These are phyloP conservation scores for Antarctomyces pellizariae DNA, from an alignment of 495 filamentous ascomycete genomes.

Conservation along the genomic window DNA sequence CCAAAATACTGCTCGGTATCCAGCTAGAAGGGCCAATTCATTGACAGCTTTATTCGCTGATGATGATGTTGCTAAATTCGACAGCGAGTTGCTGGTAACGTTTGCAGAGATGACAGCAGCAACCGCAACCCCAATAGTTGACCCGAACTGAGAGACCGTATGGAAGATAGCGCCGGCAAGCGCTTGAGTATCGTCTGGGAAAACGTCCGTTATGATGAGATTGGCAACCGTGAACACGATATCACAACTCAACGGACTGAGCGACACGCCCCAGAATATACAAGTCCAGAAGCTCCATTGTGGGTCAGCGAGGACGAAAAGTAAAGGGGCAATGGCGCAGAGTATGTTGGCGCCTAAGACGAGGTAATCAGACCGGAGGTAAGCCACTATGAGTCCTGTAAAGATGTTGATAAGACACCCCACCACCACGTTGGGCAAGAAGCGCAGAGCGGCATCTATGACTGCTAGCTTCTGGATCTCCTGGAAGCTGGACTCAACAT, in stretches of 20 bases:
- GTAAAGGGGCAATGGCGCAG: conserved; percentile 25
- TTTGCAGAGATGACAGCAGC: conserved; percentile 29
- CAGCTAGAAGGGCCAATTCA: conserved; percentile 27
- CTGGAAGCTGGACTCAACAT: too few relatives aligned
- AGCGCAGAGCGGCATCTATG: conserved; percentile 24
- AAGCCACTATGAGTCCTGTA: conserved; percentile 29
- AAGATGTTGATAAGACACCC: conserved; percentile 29
- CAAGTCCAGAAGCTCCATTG: conserved; percentile 30
- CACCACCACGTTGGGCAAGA: conserved; percentile 30
- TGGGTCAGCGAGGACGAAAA: conserved; percentile 24
- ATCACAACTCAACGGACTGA: conserved; percentile 31
- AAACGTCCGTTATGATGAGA: conserved; percentile 33
- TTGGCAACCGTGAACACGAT: conserved; percentile 38
- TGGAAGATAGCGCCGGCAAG: conserved; percentile 44
- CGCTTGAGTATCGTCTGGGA: conserved; percentile 30
- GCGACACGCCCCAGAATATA: conserved; percentile 25
- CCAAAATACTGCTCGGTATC: conserved; percentile 39
- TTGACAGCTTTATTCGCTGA: conserved; percentile 13
- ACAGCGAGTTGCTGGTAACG: conserved; percentile 24
- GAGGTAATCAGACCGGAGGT: conserved; percentile 23
- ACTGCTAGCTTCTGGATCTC: conserved; percentile 20
- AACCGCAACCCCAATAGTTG: conserved; percentile 29
- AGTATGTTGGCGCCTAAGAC: conserved; percentile 21
- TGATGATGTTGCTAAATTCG: conserved; percentile 6
- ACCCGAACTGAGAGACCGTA: conserved; percentile 36